These are phyloP conservation scores for Fusarium lateritium DNA, from an alignment of 2,329 filamentous ascomycete species.

Conservation along the genomic window DNA sequence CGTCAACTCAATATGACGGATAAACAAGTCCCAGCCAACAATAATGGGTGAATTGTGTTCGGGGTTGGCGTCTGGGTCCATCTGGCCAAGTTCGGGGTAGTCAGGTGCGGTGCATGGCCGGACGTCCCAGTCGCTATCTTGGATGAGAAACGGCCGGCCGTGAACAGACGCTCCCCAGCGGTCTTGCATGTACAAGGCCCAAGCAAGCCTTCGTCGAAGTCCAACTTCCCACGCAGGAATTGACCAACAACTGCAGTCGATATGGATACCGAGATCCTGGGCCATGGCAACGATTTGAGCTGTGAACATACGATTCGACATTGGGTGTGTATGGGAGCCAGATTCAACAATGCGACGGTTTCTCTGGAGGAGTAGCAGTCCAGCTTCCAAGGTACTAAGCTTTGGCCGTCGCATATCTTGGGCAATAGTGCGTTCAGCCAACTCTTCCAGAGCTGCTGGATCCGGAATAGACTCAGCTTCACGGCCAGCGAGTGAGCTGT, in stretches of 20 bases:
- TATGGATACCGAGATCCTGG: conserved; percentile 71
- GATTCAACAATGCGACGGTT: conserved; percentile 58
- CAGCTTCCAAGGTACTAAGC: conserved; percentile 69
- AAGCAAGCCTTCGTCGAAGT: conserved; percentile 72
- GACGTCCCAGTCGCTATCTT: conserved; percentile 69
- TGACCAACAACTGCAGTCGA: conserved; percentile 74
- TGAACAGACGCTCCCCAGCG: conserved; percentile 72
- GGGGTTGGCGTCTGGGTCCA: conserved; percentile 53
- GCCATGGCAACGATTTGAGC: conserved; percentile 70
- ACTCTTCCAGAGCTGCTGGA: conserved; percentile 54
- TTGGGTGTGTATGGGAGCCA: conserved; percentile 39
- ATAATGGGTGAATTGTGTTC: conserved; percentile 61
- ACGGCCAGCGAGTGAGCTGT: conserved; percentile 62
- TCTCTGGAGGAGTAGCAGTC: conserved; percentile 66
- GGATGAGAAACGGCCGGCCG: conserved; percentile 70
- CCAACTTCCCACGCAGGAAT: conserved; percentile 75
- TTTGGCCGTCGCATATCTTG: conserved; percentile 67
- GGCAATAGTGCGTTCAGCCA: conserved; percentile 61
- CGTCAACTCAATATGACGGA: conserved; percentile 65
- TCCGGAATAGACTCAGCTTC: conserved; percentile 51
- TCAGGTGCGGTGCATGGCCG: conserved; percentile 54
- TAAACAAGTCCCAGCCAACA: conserved; percentile 64
- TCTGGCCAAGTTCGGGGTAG: conserved; percentile 57
- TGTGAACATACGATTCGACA: conserved; percentile 62
- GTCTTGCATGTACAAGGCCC: conserved; percentile 77